Base-by-base conservation (phyloP, 164 flowering plant species). In the Chloranthus sessilifolius region DNA sequence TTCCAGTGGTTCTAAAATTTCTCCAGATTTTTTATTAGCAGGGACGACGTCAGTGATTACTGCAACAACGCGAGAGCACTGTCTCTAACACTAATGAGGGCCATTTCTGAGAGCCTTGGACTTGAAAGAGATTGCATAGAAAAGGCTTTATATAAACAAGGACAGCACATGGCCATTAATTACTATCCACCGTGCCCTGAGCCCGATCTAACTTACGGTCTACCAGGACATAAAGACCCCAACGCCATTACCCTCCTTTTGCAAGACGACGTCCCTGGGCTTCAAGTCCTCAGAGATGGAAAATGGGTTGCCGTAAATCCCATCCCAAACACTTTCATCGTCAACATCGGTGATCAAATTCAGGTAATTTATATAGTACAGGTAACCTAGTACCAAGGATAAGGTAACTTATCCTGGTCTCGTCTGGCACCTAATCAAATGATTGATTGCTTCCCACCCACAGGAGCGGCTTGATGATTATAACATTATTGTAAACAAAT, bases 301-400 rank as follows among this genome's bases (percentile, higher is more conserved):
- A 60, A 55, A 7, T 85, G 89, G 95, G 46, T 80, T 1, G 70
- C 83, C n/a, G 70, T 82, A 12, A 50, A 75, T 24, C 90, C 95
- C 5, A 68, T 65, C 14, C 85, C 81, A 3, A 43, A 74, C 29
- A 66, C 89, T 8, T 80, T 82, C 56, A 65, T 79, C 10, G 66
- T 82, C 65, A 85, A 85, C 75, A 72, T 85, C 20, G 95, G 89
- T 2, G 95, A 82, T 41, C 89, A 82, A 55, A 66, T 85, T 56
- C 82, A 85, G 81, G 89, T 81, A 20, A 44, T 12, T 2, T n/a
- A n/a, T n/a, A n/a, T n/a, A n/a, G n/a, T n/a, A n/a, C n/a, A n/a
- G n/a, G n/a, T n/a, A n/a, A n/a, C n/a, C n/a, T n/a, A n/a, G n/a
- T n/a, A n/a, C n/a, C n/a, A n/a, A n/a, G n/a, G n/a, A n/a, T n/a